A percentile compares a stretch with the other conserved stretches of the same genome.
Conservation (phyloP, 495 filamentous ascomycete species). For the Cetradonia linearis region DNA sequence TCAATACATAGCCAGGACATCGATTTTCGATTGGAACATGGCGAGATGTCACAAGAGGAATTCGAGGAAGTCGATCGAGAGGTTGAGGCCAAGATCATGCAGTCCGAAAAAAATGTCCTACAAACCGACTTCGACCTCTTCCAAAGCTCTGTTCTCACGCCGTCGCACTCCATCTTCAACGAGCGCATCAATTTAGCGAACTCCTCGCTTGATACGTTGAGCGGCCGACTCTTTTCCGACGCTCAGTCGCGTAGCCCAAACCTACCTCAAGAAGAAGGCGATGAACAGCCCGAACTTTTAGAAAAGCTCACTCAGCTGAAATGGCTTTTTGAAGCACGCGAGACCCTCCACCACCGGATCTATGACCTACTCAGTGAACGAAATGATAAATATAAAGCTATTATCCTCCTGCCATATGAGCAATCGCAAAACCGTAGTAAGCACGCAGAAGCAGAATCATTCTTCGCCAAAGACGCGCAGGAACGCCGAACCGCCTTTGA, state of each 20-base stretch:
- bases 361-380: slow-evolving; percentile 74
- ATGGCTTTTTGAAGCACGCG: slow-evolving; percentile 92
- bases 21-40: slow-evolving; percentile 60
- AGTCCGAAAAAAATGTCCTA: slow-evolving; percentile 48
- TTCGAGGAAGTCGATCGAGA: slow-evolving; percentile 68
- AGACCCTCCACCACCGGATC: slow-evolving; percentile 71
- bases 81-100: slow-evolving; percentile 50
- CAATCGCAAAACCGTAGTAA: slow-evolving; percentile 61
- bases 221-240: slow-evolving; percentile 59
- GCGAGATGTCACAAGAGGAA: slow-evolving; percentile 66
- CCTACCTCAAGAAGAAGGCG: slow-evolving; percentile 82
- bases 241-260: slow-evolving; percentile 64
- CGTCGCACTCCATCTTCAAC: slow-evolving; percentile 61
- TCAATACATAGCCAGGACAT: slow-evolving; percentile 52
- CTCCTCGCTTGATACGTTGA: slow-evolving; percentile 40
- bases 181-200: slow-evolving; percentile 31
- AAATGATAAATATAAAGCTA: slow-evolving; percentile 71
- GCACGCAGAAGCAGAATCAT: slow-evolving; percentile 59
- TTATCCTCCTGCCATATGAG: slow-evolving; percentile 72
- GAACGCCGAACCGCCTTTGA: slow-evolving; percentile 59
- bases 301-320: slow-evolving; percentile 92
- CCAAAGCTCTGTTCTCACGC: slow-evolving; percentile 63
- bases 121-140: slow-evolving; percentile 69
- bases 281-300: slow-evolving; percentile 85
- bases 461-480: slow-evolving; percentile 67